Base-by-base conservation (phyloP, 1,284 basidiomycete species). In the Puccinia triticina region DNA sequence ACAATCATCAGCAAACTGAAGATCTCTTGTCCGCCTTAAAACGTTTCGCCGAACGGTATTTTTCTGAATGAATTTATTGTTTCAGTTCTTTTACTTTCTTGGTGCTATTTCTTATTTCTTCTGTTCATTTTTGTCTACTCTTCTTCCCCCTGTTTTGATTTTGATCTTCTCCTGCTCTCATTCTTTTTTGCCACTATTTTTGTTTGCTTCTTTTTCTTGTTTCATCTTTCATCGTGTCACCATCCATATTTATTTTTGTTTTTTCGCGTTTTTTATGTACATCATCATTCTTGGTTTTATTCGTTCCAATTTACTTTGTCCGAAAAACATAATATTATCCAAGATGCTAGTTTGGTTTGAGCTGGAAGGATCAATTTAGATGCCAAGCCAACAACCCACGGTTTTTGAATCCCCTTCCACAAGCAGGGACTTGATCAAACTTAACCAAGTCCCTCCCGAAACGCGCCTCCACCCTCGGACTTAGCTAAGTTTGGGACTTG, bases 11-110 rank as follows among this genome's bases (percentile, higher is more conserved):
- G 43, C 66, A 46, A 7, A 69, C 66, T 29, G 66, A 69, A 29
- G 37, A 48, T 7, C 71, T 73, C 32, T 32, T 73, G 32, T 55
- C 71, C 34, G 71, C 50, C 43, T 73, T 73, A 29, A 73, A 73
- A 37, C n/a, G n/a, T 14, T 73, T 73, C n/a, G 23, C 48, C 26
- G 48, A 73, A 37, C 26, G 71, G 23, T 55, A 53, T 34, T 73
- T 73, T 40, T 48, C 50, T n/a, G 71, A 73, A 55, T 73, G 37
- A 73, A 55, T 73, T 50, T 2, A 3, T 53, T 29, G 21, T 50
- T 72, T 14, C 18, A 1, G 21, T 50, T 29, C 26, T 46, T 72
- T 34, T 72, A 18, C 7, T 59, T 75, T 14, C n/a, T 40, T 37
- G 37, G 29, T 59, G 12, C 29, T 21, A 23, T 57, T 74, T 46